Conservation (phyloP, 306 rosid species). For the Psophocarpus tetragonolobus region DNA sequence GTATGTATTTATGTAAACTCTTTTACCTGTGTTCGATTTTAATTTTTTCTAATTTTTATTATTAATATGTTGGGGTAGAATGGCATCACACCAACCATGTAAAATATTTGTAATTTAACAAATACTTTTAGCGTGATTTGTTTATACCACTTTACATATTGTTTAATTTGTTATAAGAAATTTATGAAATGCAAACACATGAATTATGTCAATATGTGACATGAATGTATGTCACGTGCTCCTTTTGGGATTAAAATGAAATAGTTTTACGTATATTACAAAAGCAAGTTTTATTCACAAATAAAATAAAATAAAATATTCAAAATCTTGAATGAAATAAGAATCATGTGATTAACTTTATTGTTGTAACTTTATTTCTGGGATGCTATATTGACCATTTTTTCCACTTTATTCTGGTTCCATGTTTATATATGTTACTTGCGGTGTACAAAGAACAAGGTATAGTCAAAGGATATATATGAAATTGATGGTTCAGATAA, state of each 20-base stretch:
- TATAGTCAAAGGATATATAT: neutral
- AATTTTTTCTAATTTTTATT: too few species aligned
- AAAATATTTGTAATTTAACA: too few species aligned
- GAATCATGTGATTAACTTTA: neutral
- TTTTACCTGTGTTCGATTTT: too few species aligned
- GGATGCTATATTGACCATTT: neutral
- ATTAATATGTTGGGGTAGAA: too few species aligned
- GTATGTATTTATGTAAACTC: too few species aligned
- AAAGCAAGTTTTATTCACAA: neutral
- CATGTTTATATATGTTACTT: neutral
- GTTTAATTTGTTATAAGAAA: neutral
- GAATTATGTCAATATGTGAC: neutral
- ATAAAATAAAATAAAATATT: neutral
- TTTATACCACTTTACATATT: neutral
- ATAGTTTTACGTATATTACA: neutral
- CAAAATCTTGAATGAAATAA: neutral
- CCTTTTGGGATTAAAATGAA: neutral
- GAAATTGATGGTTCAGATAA: neutral
- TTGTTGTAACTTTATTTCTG: neutral
- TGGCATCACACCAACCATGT: too few species aligned
- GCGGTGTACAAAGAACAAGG: neutral
- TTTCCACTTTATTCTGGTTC: neutral
- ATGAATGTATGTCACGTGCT: neutral
- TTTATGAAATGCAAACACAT: neutral
- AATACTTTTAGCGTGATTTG: too few species aligned